These are phyloP conservation scores for Plenodomus tracheiphilus DNA, from an alignment of 2,329 filamentous ascomycete genomes.

Conservation along the genomic window DNA sequence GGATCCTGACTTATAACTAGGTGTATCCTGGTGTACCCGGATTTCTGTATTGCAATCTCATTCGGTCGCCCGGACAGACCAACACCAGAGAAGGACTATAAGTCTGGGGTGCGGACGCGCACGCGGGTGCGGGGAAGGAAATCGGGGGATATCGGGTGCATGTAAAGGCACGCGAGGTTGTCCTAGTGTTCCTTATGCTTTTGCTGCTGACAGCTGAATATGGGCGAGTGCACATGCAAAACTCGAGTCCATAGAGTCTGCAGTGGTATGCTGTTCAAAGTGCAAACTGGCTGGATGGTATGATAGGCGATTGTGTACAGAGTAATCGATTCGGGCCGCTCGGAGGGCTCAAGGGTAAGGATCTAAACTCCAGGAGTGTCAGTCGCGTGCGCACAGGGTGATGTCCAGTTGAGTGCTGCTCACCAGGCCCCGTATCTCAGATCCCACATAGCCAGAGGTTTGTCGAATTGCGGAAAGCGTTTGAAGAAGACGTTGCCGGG, in stretches of 20 bases:
- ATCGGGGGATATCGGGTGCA: constrained; percentile 24
- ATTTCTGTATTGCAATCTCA: constrained; percentile 4
- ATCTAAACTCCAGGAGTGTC: constrained; percentile 15
- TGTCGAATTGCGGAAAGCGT: constrained; percentile 32
- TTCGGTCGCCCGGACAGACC: constrained; percentile 24
- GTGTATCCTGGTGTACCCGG: not conserved
- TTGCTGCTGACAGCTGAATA: not conserved
- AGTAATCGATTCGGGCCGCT: constrained; percentile 6
- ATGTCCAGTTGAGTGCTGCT: constrained; percentile 3
- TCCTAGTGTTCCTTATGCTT: not conserved
- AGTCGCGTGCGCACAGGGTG: constrained; percentile 13
- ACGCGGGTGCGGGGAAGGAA: constrained; percentile 27
- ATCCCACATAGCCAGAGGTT: constrained; percentile 31
- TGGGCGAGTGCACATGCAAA: not conserved
- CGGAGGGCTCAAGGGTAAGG: constrained; percentile 9
- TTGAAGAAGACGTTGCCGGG: constrained; percentile 23
- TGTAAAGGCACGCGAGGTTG: constrained; percentile 10
- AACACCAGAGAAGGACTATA: constrained; percentile 18
- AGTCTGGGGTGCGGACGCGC: constrained; percentile 25
- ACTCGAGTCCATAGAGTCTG: not conserved
- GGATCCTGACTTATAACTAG: not conserved
- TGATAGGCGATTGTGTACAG: constrained; percentile 1
- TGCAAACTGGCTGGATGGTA: not conserved
- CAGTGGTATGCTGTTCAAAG: not conserved
- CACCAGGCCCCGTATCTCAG: constrained; percentile 19